A percentile compares a stretch with the other conserved stretches of the same genome.
Conservation (phyloP, 2,329 filamentous ascomycete species). For the Fonsecaea nubica region DNA sequence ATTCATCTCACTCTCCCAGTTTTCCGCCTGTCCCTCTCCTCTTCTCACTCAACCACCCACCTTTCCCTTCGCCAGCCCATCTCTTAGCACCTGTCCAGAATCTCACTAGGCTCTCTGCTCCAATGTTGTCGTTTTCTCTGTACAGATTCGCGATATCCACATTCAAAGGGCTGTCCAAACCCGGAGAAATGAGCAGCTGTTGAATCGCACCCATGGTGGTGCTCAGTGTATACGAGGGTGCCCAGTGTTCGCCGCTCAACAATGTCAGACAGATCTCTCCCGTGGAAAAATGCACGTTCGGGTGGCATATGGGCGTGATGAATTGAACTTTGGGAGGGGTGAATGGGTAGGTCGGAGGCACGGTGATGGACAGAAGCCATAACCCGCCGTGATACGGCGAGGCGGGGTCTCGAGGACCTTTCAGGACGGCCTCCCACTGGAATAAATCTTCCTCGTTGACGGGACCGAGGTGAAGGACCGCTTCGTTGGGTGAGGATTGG, state of each 20-base stretch:
- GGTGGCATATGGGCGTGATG: constrained; percentile 82
- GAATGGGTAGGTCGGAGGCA: constrained; percentile 81
- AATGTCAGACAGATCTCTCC: constrained; percentile 96
- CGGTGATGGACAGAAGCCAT: constrained; percentile 79
- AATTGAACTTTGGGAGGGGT: constrained; percentile 79
- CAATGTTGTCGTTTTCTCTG: constrained; percentile 53
- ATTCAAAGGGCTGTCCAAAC: constrained; percentile 56
- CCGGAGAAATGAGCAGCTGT: constrained; percentile 54
- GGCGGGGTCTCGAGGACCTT: constrained; percentile 54
- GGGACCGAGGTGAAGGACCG: constrained; percentile 63
- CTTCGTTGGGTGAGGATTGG: constrained; percentile 62
- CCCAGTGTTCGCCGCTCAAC: constrained; percentile 75
- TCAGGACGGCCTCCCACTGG: constrained; percentile 66
- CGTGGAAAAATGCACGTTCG: constrained; percentile 74
- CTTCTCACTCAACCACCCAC: constrained; percentile 39
- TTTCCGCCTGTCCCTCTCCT: constrained; percentile 38
- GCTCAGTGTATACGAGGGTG: constrained; percentile 78
- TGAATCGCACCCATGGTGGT: constrained; percentile 56
- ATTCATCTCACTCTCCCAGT: constrained; percentile 19
- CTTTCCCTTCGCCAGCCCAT: constrained; percentile 48
- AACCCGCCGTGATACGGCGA: constrained; percentile 64
- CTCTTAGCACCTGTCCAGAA: constrained; percentile 56
- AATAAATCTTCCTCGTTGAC: constrained; percentile 63
- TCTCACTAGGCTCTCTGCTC: constrained; percentile 55
- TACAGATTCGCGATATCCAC: constrained; percentile 56